Evolutionary conservation across 768 basidiomycete genomes (phyloP).

Genomic region (Artomyces pyxidatus): DNA sequence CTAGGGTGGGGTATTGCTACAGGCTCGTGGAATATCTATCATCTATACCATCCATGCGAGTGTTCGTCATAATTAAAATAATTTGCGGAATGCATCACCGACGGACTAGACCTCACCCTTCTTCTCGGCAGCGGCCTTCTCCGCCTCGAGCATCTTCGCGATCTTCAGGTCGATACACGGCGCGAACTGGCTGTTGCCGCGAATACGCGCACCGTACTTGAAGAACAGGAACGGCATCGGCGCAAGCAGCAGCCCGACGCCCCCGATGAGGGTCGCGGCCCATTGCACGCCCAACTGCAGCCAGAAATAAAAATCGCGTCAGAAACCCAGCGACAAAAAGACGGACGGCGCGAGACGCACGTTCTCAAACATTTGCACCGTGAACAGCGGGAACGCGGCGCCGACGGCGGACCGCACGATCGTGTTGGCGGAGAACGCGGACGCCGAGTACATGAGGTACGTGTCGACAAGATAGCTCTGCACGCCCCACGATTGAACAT

Average conservation of each 20-base stretch:
- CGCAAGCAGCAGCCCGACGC: conserved; percentile 45
- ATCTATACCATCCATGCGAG: too few relatives aligned
- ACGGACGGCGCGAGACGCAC: conserved; percentile 27
- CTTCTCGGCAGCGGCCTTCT: background rate
- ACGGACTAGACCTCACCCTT: too few relatives aligned
- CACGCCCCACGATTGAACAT: background rate
- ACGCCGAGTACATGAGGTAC: conserved; percentile 42
- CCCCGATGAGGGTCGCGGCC: conserved; percentile 42
- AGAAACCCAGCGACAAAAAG: conserved; percentile 1
- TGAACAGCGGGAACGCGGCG: conserved; percentile 60
- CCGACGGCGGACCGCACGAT: conserved; percentile 49
- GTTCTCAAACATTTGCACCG: conserved; percentile 51
- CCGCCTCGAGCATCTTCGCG: background rate
- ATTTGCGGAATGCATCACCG: too few relatives aligned
- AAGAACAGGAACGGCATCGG: conserved; percentile 68
- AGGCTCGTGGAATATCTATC: too few relatives aligned
- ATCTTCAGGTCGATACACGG: conserved; percentile 16
- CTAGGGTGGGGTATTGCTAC: too few relatives aligned
- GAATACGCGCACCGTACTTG: conserved; percentile 52
- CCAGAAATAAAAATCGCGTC: background rate
- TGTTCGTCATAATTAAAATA: too few relatives aligned
- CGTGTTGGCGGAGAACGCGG: conserved; percentile 56
- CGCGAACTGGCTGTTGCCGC: conserved; percentile 49
- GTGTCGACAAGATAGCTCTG: conserved; percentile 54
- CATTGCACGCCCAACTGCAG: conserved; percentile 27